A percentile compares a stretch with the other conserved stretches of the same genome.
phyloP scores from a whole-genome alignment of 768 basidiomycete species.

The Chalciporus sphaerocephalus region DNA sequence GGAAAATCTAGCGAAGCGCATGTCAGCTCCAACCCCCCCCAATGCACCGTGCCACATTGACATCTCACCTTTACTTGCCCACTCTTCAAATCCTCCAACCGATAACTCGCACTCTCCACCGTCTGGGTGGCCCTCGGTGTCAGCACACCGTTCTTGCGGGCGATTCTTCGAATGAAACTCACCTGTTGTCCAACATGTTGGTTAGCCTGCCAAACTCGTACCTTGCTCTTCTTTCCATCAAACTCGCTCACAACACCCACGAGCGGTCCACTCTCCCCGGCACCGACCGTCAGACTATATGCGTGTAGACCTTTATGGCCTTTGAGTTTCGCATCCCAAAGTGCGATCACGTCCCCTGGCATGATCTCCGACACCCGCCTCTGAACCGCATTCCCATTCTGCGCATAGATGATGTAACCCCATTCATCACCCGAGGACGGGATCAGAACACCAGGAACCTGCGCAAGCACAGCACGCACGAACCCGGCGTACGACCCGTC shows the following conservation, averaged over 20 bases:
- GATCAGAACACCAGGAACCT: slow-evolving; percentile 60
- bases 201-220: slow-evolving; percentile 82
- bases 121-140: slow-evolving; percentile 40
- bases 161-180: slow-evolving; percentile 30
- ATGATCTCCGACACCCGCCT: slow-evolving; percentile 74
- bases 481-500: slow-evolving; percentile 85
- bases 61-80: slow-evolving; percentile 66
- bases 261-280: slow-evolving; percentile 46
- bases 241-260: slow-evolving; percentile 78
- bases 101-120: slow-evolving; percentile 80
- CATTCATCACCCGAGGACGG: slow-evolving; percentile 37
- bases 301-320: slow-evolving; percentile 72
- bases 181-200: slow-evolving; percentile 82
- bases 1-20: slow-evolving; percentile 31
- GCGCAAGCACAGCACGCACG: slow-evolving; percentile 57
- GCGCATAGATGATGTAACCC: slow-evolving; percentile 75
- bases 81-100: slow-evolving; percentile 84
- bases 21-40: slow-evolving; percentile 9
- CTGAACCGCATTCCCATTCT: slow-evolving; percentile 62
- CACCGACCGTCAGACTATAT: slow-evolving; percentile 60
- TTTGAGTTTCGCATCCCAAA: slow-evolving; percentile 76
- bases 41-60: neutral
- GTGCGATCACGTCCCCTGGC: slow-evolving; percentile 78
- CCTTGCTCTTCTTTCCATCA: slow-evolving; percentile 83
- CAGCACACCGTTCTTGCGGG: slow-evolving; percentile 32